Evolutionary conservation across 306 rosid genomes (phyloP).

Genomic region (Calophaca sinica): DNA sequence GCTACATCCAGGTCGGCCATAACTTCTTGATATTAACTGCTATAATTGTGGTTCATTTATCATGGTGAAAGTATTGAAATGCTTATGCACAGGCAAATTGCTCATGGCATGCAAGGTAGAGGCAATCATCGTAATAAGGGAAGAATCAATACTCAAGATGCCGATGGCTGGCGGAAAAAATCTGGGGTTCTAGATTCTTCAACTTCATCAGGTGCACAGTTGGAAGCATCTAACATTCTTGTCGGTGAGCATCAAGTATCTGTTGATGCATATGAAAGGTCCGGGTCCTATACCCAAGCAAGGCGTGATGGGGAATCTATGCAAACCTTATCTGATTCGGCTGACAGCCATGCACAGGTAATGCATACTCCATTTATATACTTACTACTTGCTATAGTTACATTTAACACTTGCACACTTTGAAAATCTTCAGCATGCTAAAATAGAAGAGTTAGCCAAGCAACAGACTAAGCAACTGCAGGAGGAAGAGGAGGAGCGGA

Average conservation of each 20-base stretch:
- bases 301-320: slow-evolving; percentile 62
- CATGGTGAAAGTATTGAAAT: slow-evolving; percentile 46
- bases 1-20: slow-evolving; percentile 71
- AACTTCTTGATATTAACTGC: slow-evolving; percentile 45
- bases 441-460: slow-evolving; percentile 73
- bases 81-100: slow-evolving; percentile 70
- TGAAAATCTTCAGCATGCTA: slow-evolving; percentile 65
- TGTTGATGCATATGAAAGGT: slow-evolving; percentile 41
- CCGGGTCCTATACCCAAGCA: slow-evolving; percentile 35
- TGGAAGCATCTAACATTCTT: slow-evolving; percentile 57
- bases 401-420: slow-evolving; percentile 38
- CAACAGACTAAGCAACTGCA: slow-evolving; percentile 79
- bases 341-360: slow-evolving; percentile 80
- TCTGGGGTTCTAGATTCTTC: slow-evolving; percentile 52
- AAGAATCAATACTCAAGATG: slow-evolving; percentile 62
- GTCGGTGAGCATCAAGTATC: slow-evolving; percentile 62
- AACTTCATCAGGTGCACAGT: slow-evolving; percentile 50
- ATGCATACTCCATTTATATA: slow-evolving; percentile 36
- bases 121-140: slow-evolving; percentile 64
- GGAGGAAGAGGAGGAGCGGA: slow-evolving; percentile 92
- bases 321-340: slow-evolving; percentile 56
- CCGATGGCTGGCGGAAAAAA: slow-evolving; percentile 73
- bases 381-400: slow-evolving; percentile 37
- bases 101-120: slow-evolving; percentile 69
- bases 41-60: slow-evolving; percentile 43